phyloP scores from a whole-genome alignment of 2,329 filamentous ascomycete species.

The Alternaria hordeiaustralica region DNA sequence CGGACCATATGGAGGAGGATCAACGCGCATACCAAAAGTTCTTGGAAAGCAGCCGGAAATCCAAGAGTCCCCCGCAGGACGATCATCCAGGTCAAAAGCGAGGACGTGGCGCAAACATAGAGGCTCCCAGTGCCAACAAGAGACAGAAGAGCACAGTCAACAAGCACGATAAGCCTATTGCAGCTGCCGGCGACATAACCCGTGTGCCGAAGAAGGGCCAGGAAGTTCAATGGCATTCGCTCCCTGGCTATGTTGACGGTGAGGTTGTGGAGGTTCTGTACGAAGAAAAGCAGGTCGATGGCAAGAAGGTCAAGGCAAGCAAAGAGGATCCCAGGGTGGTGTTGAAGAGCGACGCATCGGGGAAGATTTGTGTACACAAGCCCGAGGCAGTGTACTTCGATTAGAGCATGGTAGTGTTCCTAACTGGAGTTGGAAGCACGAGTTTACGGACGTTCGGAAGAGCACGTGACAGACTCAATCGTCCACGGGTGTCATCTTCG shows the following conservation, averaged over 20 bases:
- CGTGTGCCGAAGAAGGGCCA: constrained; percentile 53
- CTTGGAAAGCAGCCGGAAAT: constrained; percentile 23
- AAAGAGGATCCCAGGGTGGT: constrained; percentile 54
- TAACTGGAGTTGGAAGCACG: not conserved
- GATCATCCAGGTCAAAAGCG: constrained; percentile 28
- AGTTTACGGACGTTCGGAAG: not conserved
- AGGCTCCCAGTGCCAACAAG: constrained; percentile 39
- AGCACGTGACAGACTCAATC: not conserved
- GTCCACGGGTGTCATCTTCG: not conserved
- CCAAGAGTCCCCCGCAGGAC: constrained; percentile 6
- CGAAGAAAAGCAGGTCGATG: constrained; percentile 50
- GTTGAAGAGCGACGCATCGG: constrained; percentile 47
- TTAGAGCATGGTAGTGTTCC: constrained; percentile 16
- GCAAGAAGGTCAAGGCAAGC: constrained; percentile 51
- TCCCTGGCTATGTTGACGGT: constrained; percentile 50
- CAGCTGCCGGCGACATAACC: constrained; percentile 41
- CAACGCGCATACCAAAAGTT: constrained; percentile 39
- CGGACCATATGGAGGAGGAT: constrained; percentile 31
- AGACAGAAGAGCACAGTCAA: constrained; percentile 42
- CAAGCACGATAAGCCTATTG: constrained; percentile 26
- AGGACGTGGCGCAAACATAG: constrained; percentile 34
- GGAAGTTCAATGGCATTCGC: constrained; percentile 51
- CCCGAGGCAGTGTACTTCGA: constrained; percentile 54
- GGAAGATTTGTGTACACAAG: constrained; percentile 54
- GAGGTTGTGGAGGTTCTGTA: constrained; percentile 53